phyloP scores from a whole-genome alignment of 495 filamentous ascomycete species.

The Aspergillus coremiiformis region DNA sequence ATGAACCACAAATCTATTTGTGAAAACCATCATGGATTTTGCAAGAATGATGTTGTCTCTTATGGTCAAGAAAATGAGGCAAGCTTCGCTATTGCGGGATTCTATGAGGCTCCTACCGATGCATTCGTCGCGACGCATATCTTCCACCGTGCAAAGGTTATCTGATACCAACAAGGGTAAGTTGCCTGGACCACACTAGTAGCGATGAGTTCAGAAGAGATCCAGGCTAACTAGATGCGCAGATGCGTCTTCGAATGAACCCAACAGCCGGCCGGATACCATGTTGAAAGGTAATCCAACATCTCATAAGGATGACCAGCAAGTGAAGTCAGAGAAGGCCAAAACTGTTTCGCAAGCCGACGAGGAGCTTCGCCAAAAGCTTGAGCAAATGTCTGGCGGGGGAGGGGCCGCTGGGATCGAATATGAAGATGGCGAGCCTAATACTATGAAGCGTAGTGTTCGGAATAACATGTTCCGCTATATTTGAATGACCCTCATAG shows the following conservation, averaged over 20 bases:
- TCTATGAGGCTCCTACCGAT: background rate
- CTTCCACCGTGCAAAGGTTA: background rate
- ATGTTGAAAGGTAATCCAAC: background rate
- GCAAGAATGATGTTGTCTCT: background rate
- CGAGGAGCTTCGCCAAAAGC: conserved; percentile 56
- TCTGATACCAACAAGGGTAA: background rate
- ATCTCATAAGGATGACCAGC: background rate
- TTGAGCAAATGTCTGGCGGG: conserved; percentile 63
- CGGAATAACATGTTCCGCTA: conserved; percentile 73
- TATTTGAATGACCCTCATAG: conserved; percentile 34
- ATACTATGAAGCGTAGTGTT: conserved; percentile 70
- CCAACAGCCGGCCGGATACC: background rate
- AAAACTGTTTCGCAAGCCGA: conserved; percentile 59
- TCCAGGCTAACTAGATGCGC: background rate
- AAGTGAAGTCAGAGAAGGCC: conserved; percentile 9
- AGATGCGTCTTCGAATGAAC: background rate
- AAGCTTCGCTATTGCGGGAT: background rate
- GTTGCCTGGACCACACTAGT: background rate
- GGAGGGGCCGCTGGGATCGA: conserved; percentile 74
- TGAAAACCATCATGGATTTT: background rate
- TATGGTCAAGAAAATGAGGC: background rate
- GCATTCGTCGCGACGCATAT: conserved; percentile 3
- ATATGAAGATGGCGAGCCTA: conserved; percentile 67
- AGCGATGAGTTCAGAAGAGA: background rate
- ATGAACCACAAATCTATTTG: background rate